Conservation (phyloP, 371 early-diverging fungal genomes). For the Saksenaea vasiformis region DNA sequence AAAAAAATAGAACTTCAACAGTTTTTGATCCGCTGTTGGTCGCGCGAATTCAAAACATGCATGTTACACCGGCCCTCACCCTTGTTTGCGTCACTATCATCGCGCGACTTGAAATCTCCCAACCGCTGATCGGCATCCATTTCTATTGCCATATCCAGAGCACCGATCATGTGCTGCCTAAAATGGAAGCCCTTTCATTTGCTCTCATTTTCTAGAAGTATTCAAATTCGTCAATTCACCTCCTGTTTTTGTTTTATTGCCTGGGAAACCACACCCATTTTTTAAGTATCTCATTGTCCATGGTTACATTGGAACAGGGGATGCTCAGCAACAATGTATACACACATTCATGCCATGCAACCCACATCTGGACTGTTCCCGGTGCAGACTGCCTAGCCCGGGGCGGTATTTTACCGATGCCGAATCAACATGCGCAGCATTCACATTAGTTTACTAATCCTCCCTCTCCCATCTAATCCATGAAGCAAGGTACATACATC, state of each 20-base stretch:
- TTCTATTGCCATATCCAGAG: neutral
- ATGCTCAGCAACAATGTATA: neutral
- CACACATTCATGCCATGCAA: neutral
- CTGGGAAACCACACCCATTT: neutral
- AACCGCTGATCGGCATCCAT: constrained; percentile 3
- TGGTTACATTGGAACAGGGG: neutral
- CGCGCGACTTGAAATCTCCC: constrained; percentile 1
- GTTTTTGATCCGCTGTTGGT: constrained; percentile 5
- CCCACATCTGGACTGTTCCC: neutral
- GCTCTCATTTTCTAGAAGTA: constrained; percentile 1
- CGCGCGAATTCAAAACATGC: constrained; percentile 5
- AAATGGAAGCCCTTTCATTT: constrained; percentile 2
- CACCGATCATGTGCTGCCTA: constrained; percentile 5
- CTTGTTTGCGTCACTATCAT: constrained; percentile 1
- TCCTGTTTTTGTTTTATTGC: neutral
- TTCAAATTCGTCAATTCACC: constrained; percentile 3
- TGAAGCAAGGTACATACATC: too few relatives aligned
- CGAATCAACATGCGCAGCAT: neutral
- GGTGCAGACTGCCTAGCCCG: neutral
- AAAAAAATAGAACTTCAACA: neutral
- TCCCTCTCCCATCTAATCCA: neutral
- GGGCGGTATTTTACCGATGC: constrained; percentile 1
- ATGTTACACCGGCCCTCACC: constrained; percentile 4
- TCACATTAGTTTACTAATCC: neutral
- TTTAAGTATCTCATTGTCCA: neutral